Base-by-base conservation (phyloP, 2,329 filamentous ascomycete species). In the Fusarium duplospermum region DNA sequence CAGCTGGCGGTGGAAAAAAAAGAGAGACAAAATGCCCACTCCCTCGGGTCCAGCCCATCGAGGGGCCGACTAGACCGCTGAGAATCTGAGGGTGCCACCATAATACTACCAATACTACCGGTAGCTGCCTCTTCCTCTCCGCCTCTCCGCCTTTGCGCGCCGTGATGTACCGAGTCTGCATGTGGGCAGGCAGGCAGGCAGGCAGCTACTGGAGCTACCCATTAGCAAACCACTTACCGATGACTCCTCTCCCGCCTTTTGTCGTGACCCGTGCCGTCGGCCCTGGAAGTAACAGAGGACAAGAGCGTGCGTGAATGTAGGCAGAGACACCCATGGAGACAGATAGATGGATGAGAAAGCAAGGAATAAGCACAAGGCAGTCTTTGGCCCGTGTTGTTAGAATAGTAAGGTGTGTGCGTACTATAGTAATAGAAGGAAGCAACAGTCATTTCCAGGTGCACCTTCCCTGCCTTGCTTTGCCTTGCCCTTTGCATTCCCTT, bases 131-230 rank as follows among this genome's bases (percentile, higher is more conserved):
- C 57, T 61, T 27, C 16, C 62, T 71, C 57, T 73, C 69, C 57
- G 36, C 58, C 62, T 71, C 69, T 75, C 72, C 72, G 69, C 72
- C 66, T 65, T 75, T 73, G 66, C 50, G 63, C 63, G 50, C 68
- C 68, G 59, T 57, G 29, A 74, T 74, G 64, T 72, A 73, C 72
- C 72, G 66, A 70, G 59, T 74, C 56, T 74, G 71, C 68, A 72
- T 74, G 29, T 24, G 20, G 31, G 52, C 16, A 38, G 50, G 58
- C 31, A 36, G 54, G 59, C 18, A 40, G 18, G 16, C 10, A 42
- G 40, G 40, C 50, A 40, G 50, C 11, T 33, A 35, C 31, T 33
- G 52, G 40, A 14, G 40, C 52, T 58, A 29, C 18, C 47, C 14
- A 54, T 62, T 52, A 35, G 56, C 35, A 65, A 56, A 33, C 57